These are phyloP conservation scores for Cystobasidiaceae sp. DNA, from an alignment of 1,284 basidiomycete genomes.

Conservation along the genomic window DNA sequence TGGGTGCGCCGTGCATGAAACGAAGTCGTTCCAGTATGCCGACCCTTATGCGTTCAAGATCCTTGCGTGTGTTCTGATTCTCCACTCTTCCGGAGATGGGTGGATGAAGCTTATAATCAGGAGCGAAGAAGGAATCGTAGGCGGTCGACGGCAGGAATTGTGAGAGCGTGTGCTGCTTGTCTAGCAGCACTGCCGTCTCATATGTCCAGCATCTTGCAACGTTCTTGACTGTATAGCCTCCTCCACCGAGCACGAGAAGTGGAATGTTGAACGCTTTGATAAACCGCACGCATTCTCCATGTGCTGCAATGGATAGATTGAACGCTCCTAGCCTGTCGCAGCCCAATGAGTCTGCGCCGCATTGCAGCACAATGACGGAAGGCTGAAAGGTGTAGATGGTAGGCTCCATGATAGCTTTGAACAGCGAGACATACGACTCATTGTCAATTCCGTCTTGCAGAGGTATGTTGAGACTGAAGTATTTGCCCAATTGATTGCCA, in stretches of 20 bases:
- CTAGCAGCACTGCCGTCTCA: constrained; percentile 90
- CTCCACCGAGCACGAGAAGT: constrained; percentile 84
- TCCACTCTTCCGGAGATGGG: constrained; percentile 85
- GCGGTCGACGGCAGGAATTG: constrained; percentile 82
- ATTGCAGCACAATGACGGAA: constrained; percentile 88
- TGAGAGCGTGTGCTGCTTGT: constrained; percentile 62
- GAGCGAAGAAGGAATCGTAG: constrained; percentile 89
- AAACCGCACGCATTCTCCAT: constrained; percentile 96
- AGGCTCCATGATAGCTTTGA: constrained; percentile 94
- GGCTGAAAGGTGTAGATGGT: constrained; percentile 86
- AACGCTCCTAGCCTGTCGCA: constrained; percentile 93
- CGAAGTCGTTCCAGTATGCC: constrained; percentile 83
- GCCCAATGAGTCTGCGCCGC: constrained; percentile 93
- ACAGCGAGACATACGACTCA: constrained; percentile 88
- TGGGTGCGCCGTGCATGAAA: constrained; percentile 90
- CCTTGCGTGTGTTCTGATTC: constrained; percentile 79
- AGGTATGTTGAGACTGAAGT: constrained; percentile 94
- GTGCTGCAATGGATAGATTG: constrained; percentile 97
- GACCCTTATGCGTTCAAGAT: constrained; percentile 77
- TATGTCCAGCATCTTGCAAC: constrained; percentile 99
- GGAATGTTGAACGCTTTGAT: constrained; percentile 88
- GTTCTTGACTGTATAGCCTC: constrained; percentile 81
- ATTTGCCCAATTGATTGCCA: constrained; percentile 76
- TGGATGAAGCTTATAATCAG: constrained; percentile 87
- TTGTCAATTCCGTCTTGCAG: constrained; percentile 96